These are phyloP conservation scores for Emydomyces testavorans DNA, from an alignment of 2,329 filamentous ascomycete genomes.

Conservation along the genomic window DNA sequence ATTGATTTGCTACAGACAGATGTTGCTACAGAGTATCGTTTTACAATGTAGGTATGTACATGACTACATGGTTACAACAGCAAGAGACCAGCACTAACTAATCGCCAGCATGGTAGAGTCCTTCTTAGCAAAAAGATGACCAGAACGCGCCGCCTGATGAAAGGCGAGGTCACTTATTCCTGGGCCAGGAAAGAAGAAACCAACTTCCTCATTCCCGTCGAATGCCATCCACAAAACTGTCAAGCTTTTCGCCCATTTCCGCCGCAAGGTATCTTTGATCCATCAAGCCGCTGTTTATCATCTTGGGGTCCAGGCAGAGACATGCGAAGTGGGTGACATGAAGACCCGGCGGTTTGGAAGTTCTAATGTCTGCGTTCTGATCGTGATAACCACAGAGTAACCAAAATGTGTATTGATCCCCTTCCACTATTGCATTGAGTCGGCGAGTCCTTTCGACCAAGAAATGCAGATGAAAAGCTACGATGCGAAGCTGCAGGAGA, in stretches of 20 bases:
- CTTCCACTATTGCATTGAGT: conserved; percentile 6
- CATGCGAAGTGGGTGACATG: conserved; percentile 10
- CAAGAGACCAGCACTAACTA: no score
- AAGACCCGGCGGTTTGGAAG: conserved; percentile 22
- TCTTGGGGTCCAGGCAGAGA: conserved; percentile 11
- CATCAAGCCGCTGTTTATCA: conserved; percentile 12
- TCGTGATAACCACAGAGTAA: not conserved
- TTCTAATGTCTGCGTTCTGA: conserved; percentile 29
- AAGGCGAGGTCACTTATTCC: conserved; percentile 1
- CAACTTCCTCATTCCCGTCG: not conserved
- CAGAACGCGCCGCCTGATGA: not conserved
- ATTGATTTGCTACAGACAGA: no score
- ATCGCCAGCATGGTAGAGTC: no score
- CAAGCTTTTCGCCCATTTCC: not conserved
- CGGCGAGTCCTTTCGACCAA: conserved; percentile 4
- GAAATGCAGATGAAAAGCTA: conserved; percentile 13
- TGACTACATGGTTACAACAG: no score
- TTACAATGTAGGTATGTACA: no score
- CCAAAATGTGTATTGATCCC: not conserved
- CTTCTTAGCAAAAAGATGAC: no score
- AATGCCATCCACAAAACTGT: not conserved
- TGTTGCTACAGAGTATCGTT: no score
- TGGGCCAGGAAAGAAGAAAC: not conserved
- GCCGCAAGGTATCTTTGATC: conserved; percentile 2
- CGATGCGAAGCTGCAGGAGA: conserved; percentile 10